Conservation (phyloP, 2,329 filamentous ascomycete genomes). For the Stemphylium beticola region DNA sequence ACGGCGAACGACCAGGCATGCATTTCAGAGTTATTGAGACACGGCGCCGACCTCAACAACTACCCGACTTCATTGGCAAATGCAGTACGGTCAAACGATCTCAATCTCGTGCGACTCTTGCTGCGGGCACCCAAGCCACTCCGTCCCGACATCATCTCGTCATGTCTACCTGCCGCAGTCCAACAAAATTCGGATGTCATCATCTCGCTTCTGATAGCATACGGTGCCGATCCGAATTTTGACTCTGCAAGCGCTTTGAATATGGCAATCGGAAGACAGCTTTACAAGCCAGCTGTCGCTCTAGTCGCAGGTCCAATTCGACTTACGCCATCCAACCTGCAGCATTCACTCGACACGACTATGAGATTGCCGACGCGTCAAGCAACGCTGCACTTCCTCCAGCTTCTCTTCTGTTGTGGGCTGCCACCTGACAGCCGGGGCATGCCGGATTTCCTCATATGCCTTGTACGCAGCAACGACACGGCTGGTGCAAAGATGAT, state of each 20-base stretch:
- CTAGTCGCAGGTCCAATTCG: conserved; percentile 37
- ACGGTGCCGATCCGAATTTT: conserved; percentile 47
- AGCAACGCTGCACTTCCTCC: conserved; percentile 38
- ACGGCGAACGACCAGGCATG: conserved; percentile 41
- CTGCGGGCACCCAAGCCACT: conserved; percentile 43
- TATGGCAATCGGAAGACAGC: conserved; percentile 38
- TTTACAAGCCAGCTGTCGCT: conserved; percentile 38
- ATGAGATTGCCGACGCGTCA: conserved; percentile 37
- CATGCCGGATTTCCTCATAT: conserved; percentile 38
- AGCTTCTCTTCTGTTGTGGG: conserved; percentile 44
- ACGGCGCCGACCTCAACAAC: conserved; percentile 43
- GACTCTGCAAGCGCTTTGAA: conserved; percentile 41
- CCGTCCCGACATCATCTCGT: conserved; percentile 39
- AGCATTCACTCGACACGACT: conserved; percentile 36
- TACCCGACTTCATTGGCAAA: conserved; percentile 40
- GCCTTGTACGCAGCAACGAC: conserved; percentile 36
- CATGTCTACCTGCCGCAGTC: conserved; percentile 40
- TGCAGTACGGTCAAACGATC: conserved; percentile 40
- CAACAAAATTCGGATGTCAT: conserved; percentile 39
- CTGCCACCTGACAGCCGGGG: conserved; percentile 34
- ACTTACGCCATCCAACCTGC: conserved; percentile 31
- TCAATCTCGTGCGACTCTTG: conserved; percentile 37
- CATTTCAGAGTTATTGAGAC: conserved; percentile 41
- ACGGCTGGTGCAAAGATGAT: conserved; percentile 40
- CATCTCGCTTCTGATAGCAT: conserved; percentile 38